Conservation (phyloP, 2,329 filamentous ascomycete species). For the Trichoderma sp. region DNA sequence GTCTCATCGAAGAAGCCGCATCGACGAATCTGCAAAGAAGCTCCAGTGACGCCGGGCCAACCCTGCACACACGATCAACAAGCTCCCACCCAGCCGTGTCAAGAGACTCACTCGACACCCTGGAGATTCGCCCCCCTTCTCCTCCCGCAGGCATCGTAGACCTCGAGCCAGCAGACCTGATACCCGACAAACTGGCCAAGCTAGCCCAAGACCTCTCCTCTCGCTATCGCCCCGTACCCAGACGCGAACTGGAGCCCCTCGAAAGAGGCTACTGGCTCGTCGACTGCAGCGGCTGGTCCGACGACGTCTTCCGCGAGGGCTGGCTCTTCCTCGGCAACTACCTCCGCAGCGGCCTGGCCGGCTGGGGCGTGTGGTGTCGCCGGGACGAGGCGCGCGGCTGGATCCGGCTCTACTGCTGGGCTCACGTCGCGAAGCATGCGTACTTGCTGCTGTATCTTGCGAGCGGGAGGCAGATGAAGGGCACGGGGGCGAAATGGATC, state of each 20-base stretch:
- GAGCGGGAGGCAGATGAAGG: slow-evolving; percentile 63
- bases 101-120: slow-evolving; percentile 37
- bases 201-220: slow-evolving; percentile 53
- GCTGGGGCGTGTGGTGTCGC: slow-evolving; percentile 68
- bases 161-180: slow-evolving; percentile 53
- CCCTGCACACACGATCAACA: background rate
- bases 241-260: slow-evolving; percentile 49
- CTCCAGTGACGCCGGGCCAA: slow-evolving; percentile 38
- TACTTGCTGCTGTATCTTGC: slow-evolving; percentile 76
- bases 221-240: slow-evolving; percentile 53
- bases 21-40: slow-evolving; percentile 34
- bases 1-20: slow-evolving; percentile 27
- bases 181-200: slow-evolving; percentile 59
- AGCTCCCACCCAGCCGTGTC: slow-evolving; percentile 26
- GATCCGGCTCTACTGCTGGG: slow-evolving; percentile 78
- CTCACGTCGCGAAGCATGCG: slow-evolving; percentile 68
- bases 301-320: slow-evolving; percentile 51
- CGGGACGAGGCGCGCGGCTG: slow-evolving; percentile 46
- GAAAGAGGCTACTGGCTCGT: slow-evolving; percentile 82
- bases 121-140: slow-evolving; percentile 57
- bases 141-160: slow-evolving; percentile 53
- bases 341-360: slow-evolving; percentile 60
- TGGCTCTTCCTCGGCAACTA: slow-evolving; percentile 66
- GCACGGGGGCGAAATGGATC: slow-evolving; percentile 64
- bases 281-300: slow-evolving; percentile 58